These are phyloP conservation scores for Heritiera littoralis DNA, from an alignment of 345 rosid species.

Conservation along the genomic window DNA sequence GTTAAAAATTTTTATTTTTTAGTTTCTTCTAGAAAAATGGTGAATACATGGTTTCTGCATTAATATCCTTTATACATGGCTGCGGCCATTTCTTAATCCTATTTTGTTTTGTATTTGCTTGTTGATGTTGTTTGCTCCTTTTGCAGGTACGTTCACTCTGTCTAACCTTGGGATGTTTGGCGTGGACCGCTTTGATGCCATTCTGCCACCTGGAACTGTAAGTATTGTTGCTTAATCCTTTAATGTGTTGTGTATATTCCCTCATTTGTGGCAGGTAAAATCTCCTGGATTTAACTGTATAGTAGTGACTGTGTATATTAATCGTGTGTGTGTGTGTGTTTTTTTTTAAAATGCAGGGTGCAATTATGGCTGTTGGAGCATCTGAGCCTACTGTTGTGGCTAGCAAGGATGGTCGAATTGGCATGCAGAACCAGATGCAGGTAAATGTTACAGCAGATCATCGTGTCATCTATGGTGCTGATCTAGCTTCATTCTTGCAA, in stretches of 20 bases:
- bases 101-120: not conserved
- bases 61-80: not conserved
- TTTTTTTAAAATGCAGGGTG: conserved; percentile 55
- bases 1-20: not conserved
- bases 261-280: too few relatives aligned
- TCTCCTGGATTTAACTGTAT: too few relatives aligned
- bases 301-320: too few relatives aligned
- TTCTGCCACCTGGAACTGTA: conserved; percentile 95
- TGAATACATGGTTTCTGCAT: not conserved
- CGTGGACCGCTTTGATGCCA: conserved; percentile 95
- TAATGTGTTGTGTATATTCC: too few relatives aligned
- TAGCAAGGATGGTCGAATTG: conserved; percentile 81
- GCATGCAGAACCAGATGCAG: conserved; percentile 97
- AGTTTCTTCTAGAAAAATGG: not conserved
- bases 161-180: conserved; percentile 99
- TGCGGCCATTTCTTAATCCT: not conserved
- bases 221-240: conserved; percentile 25
- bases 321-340: too few relatives aligned
- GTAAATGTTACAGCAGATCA: conserved; percentile 94
- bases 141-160: conserved; percentile 86
- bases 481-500: conserved; percentile 90
- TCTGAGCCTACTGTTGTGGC: conserved; percentile 84
- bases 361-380: conserved; percentile 97
- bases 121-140: conserved; percentile 14
- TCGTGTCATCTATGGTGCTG: conserved; percentile 92